A percentile compares a stretch with the other conserved stretches of the same genome.
Conservation (phyloP, 2,329 filamentous ascomycete genomes). For the Akanthomyces dipterigenus region DNA sequence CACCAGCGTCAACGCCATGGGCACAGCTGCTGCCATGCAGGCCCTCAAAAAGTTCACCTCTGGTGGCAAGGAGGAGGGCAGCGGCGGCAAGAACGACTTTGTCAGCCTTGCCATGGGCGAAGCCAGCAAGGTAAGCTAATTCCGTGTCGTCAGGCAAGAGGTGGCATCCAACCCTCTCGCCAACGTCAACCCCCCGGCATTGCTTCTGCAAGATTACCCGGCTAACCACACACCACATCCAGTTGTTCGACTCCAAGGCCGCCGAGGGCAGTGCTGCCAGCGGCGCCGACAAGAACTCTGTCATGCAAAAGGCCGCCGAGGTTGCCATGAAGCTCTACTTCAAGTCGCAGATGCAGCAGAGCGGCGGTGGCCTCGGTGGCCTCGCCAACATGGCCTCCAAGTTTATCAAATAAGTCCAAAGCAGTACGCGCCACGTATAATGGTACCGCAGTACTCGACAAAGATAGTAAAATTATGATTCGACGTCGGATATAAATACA, state of each 20-base stretch:
- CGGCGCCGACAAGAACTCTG: constrained; percentile 71
- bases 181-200: not conserved
- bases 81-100: constrained; percentile 68
- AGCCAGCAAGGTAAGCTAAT: constrained; percentile 59
- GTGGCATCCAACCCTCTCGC: not conserved
- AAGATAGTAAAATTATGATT: not conserved
- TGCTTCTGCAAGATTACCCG: not conserved
- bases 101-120: constrained; percentile 83
- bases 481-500: not conserved
- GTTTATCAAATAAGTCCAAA: constrained; percentile 30
- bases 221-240: not conserved
- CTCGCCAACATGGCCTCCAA: constrained; percentile 41
- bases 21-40: constrained; percentile 72
- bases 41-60: constrained; percentile 72
- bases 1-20: constrained; percentile 48
- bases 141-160: not conserved
- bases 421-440: not conserved
- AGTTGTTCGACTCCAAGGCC: constrained; percentile 56
- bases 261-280: constrained; percentile 46
- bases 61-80: constrained; percentile 43
- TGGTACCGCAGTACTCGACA: not conserved
- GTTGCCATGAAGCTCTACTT: constrained; percentile 88
- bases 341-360: constrained; percentile 58
- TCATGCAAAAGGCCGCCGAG: constrained; percentile 71
- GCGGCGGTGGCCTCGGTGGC: constrained; percentile 24